A percentile compares a stretch with the other conserved stretches of the same genome.
Evolutionary conservation across 805 yeast species (phyloP).

Genomic region (Kodamaea sagamina): DNA sequence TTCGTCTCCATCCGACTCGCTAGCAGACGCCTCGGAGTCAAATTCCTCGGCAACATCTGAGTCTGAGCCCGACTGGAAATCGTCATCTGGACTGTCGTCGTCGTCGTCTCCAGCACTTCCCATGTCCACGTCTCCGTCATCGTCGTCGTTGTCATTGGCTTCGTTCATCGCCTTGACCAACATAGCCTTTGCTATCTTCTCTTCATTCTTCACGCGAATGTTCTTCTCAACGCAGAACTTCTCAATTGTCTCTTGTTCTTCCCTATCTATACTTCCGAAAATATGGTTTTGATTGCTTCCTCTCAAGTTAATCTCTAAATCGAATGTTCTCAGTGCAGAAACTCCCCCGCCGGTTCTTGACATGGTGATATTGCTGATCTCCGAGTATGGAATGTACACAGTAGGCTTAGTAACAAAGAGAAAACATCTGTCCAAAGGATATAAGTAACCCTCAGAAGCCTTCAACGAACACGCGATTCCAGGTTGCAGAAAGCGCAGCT

Average conservation of each 20-base stretch:
- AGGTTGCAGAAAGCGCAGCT: conserved; percentile 73
- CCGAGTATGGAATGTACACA: conserved; percentile 83
- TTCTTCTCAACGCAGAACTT: conserved; percentile 75
- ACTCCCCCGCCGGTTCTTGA: conserved; percentile 83
- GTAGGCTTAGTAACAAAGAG: conserved; percentile 94
- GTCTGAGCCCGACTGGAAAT: conserved; percentile 65
- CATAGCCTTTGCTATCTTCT: conserved; percentile 80
- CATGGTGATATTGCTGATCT: conserved; percentile 73
- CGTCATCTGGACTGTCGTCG: conserved; percentile 83
- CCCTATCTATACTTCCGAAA: conserved; percentile 86
- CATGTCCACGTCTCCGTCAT: conserved; percentile 49
- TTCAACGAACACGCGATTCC: conserved; percentile 91
- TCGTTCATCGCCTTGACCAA: conserved; percentile 74
- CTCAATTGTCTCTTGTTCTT: conserved; percentile 82
- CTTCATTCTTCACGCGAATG: conserved; percentile 81
- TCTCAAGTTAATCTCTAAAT: conserved; percentile 74
- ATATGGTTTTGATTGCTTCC: conserved; percentile 67
- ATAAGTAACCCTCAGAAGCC: conserved; percentile 92
- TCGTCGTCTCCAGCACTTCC: conserved; percentile 73
- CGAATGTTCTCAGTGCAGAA: conserved; percentile 86
- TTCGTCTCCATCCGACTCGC: conserved; percentile 30
- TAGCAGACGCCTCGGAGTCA: conserved; percentile 61
- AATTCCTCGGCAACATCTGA: conserved; percentile 83
- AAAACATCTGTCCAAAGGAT: conserved; percentile 89
- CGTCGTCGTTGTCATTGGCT: conserved; percentile 54